These are phyloP conservation scores for Synchytrium microbalum DNA, from an alignment of 371 early-diverging fungal genomes.

Conservation along the genomic window DNA sequence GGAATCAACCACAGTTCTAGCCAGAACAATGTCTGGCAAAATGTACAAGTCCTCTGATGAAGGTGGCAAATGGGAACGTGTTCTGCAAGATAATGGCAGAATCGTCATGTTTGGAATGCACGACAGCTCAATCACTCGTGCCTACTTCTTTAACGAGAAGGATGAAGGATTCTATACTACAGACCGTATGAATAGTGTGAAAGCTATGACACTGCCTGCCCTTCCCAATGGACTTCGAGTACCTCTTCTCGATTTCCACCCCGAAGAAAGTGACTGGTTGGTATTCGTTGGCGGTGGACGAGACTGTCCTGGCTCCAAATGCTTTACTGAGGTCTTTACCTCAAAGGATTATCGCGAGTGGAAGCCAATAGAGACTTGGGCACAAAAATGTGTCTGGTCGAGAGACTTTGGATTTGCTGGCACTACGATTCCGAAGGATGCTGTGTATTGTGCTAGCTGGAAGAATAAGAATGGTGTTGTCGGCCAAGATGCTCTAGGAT, in stretches of 20 bases:
- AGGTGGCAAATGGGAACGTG: conserved; percentile 26
- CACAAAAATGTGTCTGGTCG: conserved; percentile 70
- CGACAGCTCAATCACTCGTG: conserved; percentile 27
- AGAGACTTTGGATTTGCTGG: conserved; percentile 41
- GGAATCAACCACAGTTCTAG: not conserved
- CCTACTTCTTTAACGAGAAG: conserved; percentile 62
- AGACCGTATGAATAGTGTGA: conserved; percentile 50
- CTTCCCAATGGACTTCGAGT: conserved; percentile 51
- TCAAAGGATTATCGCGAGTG: conserved; percentile 57
- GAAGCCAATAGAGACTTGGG: conserved; percentile 56
- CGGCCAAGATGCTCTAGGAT: conserved; percentile 22
- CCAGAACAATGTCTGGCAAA: conserved; percentile 7
- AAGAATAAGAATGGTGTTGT: conserved; percentile 31
- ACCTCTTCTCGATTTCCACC: conserved; percentile 72
- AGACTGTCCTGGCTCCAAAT: conserved; percentile 34
- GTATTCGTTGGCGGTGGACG: conserved; percentile 58
- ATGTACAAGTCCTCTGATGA: conserved; percentile 27
- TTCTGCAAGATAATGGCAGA: conserved; percentile 8
- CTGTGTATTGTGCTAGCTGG: conserved; percentile 31
- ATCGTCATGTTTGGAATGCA: conserved; percentile 22
- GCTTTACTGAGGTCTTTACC: conserved; percentile 65
- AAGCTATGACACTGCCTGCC: conserved; percentile 48
- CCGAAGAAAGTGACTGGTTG: conserved; percentile 67
- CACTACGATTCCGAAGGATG: conserved; percentile 22
- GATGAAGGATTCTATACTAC: conserved; percentile 49